Base-by-base conservation (phyloP, 441 rosid species). In the Euphorbia corollata region DNA sequence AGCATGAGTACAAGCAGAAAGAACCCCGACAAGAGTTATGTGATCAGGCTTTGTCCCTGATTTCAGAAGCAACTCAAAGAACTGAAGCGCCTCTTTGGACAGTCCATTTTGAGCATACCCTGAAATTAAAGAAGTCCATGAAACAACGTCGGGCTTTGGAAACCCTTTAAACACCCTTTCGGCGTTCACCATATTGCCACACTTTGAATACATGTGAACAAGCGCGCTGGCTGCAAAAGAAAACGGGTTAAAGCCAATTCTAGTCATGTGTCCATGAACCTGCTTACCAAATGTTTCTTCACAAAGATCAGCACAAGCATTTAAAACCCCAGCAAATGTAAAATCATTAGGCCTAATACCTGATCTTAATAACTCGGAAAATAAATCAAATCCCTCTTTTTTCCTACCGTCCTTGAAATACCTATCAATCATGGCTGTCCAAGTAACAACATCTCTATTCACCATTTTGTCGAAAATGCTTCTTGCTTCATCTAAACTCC, bases 401-500 rank as follows among this genome's bases (percentile, higher is more conserved):
- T 61, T 74, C 75, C 74, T 73, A 24, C 84, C 81, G 60, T 78
- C 75, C 71, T 69, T 78, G 8, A 78, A 77, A 65, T 73, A 79
- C 45, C 83, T 73, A 66, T 78, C 79, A 15, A 80, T 81, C 83
- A 83, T 83, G 8, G 80, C 75, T 43, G 81, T 81, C 87, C 84
- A 83, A 34, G 83, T 70, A 20, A 81, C 83, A 47, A 71, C 74
- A 71, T 80, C 80, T 80, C 72, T 83, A 59, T 34, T 27, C n/a
- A n/a, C 60, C 78, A 76, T 83, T 57, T 39, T 64, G 36, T 83
- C 75, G 30, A 75, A 81, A 63, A 83, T 77, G 55, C 56, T 38
- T 34, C 80, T 68, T n/a, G 79, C 77, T 32, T 73, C 77, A 23
- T 77, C 75, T 64, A 75, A 55, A 65, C 79, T 78, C 65, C 87